Evolutionary conservation across 306 rosid species (phyloP), one percentile per base, ranked within the genome.

Genomic region (Fragaria iinumae): DNA sequence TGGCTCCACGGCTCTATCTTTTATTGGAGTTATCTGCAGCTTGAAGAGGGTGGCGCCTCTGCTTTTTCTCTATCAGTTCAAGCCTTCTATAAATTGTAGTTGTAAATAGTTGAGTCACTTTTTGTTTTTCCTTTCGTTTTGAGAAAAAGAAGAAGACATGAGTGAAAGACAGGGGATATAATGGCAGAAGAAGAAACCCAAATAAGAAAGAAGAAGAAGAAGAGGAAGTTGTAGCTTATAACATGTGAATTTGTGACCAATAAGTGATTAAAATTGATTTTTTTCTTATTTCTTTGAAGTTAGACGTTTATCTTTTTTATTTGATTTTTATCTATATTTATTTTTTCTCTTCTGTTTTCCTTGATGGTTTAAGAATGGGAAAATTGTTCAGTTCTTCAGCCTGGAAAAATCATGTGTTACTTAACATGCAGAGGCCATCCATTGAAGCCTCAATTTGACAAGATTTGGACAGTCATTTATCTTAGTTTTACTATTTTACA

Each of bases 1-100:
- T 60, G 67, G 81, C 72, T 59, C 66, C 78, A 71, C 14, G 21
- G 84, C 69, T 83, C 60, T 76, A 59, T 72, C 80, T 84, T 72
- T 77, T 87, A 78, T 80, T 49, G 79, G 88, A 86, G 88, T 82
- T 80, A 72, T 87, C 78, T 75, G 77, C 74, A 74, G 87, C 87
- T 84, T 86, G 81, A 82, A 79, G 86, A 85, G 69, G 69, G 69
- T 39, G 83, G 68, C 73, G 83, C 83, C 65, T 59, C 73, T 81
- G 81, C 76, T 71, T 86, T 81, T 79, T 81, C 81, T 85, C 11
- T 48, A 11, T 50, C 80, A 71, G 71, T 66, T 76, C 56, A 71
- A 43, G 59, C 75, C 77, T 63, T 76, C 78, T 57, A 72, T 34
- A 72, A 80, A 83, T 75, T 75, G 84, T 78, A 79, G 80, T 72